Evolutionary conservation across 1,284 basidiomycete genomes (phyloP).

Genomic region (Fomitopsis pinicola): DNA sequence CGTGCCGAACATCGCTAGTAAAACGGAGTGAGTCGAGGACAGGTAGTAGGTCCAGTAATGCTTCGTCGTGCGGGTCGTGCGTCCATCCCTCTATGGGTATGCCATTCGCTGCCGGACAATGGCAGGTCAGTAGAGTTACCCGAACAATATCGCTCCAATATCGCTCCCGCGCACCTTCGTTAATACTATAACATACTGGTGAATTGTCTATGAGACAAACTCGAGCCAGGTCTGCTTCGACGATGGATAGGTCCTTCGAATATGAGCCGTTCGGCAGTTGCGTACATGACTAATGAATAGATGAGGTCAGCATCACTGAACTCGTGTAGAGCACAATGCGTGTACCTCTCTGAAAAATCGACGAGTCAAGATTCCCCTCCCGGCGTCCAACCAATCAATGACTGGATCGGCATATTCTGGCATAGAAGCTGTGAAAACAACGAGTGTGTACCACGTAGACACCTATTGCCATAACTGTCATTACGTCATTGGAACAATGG

Average conservation of each 20-base stretch:
- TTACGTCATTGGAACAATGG: not conserved
- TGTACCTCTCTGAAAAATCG: slow-evolving; percentile 90
- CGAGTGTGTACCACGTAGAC: slow-evolving; percentile 97
- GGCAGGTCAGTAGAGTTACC: not conserved
- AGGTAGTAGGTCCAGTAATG: slow-evolving; percentile 90
- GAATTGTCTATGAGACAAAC: slow-evolving; percentile 97
- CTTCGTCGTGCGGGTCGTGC: slow-evolving; percentile 95
- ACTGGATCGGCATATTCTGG: slow-evolving; percentile 99
- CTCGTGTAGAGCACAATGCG: slow-evolving; percentile 1
- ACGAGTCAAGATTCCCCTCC: slow-evolving; percentile 83
- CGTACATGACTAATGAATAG: slow-evolving; percentile 71
- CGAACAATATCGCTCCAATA: not conserved
- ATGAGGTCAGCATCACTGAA: slow-evolving; percentile 3
- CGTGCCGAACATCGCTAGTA: slow-evolving; percentile 90
- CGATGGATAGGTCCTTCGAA: slow-evolving; percentile 86
- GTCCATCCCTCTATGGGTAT: slow-evolving; percentile 99
- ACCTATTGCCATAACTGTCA: slow-evolving; percentile 52
- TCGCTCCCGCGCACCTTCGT: slow-evolving; percentile 67
- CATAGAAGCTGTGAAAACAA: slow-evolving; percentile 98
- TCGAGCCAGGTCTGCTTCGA: slow-evolving; percentile 85
- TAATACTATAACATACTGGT: slow-evolving; percentile 88
- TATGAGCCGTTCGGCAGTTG: slow-evolving; percentile 90
- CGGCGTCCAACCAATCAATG: slow-evolving; percentile 98
- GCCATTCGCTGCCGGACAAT: slow-evolving; percentile 67
- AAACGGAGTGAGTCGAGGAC: slow-evolving; percentile 95